phyloP scores from a whole-genome alignment of 306 rosid genomes.

The Cicer yamashitae region DNA sequence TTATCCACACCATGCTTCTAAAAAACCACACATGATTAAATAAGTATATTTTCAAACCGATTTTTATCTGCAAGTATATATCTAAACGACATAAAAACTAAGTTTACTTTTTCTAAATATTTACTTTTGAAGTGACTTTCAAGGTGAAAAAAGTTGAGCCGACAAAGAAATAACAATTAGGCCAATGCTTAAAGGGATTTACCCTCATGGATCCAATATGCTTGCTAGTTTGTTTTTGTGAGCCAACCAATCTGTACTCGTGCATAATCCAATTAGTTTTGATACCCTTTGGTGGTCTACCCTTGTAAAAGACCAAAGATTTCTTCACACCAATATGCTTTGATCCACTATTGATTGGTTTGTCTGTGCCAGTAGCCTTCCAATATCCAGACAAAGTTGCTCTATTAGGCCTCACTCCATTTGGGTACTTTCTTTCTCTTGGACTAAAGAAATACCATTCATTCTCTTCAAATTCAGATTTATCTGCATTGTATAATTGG shows the following conservation, averaged over 20 bases:
- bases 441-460: constrained; percentile 91
- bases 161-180: not conserved
- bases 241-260: constrained; percentile 65
- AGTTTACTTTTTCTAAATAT: no score
- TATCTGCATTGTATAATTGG: constrained; percentile 56
- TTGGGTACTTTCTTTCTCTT: constrained; percentile 86
- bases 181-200: constrained; percentile 22
- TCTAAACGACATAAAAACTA: no score
- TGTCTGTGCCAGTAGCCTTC: constrained; percentile 93
- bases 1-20: no score
- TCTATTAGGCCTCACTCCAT: constrained; percentile 81
- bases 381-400: constrained; percentile 85
- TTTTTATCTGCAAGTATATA: no score
- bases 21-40: no score
- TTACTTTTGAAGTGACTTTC: no score
- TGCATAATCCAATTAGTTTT: constrained; percentile 91
- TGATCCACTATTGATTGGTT: constrained; percentile 69
- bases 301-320: constrained; percentile 79
- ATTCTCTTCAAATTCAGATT: constrained; percentile 69
- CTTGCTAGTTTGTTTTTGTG: constrained; percentile 53
- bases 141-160: no score
- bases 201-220: constrained; percentile 79
- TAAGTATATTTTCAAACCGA: no score
- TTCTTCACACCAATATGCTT: constrained; percentile 81
- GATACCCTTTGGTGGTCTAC: constrained; percentile 82